Conservation (phyloP, 805 yeast genomes). For the Kodamaea laetipori region DNA sequence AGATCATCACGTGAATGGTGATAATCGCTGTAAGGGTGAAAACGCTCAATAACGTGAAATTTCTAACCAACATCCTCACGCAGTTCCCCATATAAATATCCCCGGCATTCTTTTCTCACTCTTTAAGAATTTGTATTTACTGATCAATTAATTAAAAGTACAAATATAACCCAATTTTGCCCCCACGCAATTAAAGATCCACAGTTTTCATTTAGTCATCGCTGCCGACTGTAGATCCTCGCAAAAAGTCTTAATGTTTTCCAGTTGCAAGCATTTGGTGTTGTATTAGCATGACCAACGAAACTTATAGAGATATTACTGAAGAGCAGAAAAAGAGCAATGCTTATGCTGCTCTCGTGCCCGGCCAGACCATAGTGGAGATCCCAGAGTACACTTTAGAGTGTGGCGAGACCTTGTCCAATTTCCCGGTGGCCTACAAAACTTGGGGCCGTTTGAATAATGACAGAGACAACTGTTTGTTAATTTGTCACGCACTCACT, state of each 20-base stretch:
- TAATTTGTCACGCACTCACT: constrained; percentile 94
- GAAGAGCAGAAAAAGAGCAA: constrained; percentile 55
- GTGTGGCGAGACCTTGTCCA: constrained; percentile 69
- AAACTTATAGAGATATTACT: constrained; percentile 40
- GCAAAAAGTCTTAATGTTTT: constrained; percentile 15
- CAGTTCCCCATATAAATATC: too few species aligned
- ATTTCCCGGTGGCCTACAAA: constrained; percentile 92
- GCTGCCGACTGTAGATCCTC: background rate
- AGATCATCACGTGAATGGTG: constrained; percentile 14
- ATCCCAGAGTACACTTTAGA: constrained; percentile 77
- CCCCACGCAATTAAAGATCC: constrained; percentile 3
- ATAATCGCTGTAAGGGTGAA: constrained; percentile 9
- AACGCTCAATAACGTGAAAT: background rate
- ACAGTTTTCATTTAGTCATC: constrained; percentile 9
- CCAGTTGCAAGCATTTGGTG: constrained; percentile 22
- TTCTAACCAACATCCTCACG: background rate
- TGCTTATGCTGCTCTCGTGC: constrained; percentile 68
- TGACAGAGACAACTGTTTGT: constrained; percentile 70
- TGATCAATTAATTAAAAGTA: background rate
- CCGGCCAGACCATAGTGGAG: constrained; percentile 75
- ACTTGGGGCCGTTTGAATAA: constrained; percentile 89
- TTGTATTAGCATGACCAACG: constrained; percentile 19
- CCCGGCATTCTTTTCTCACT: background rate
- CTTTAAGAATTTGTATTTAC: background rate
- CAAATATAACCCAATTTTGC: background rate